Evolutionary conservation across 139 green algal genomes (phyloP), one percentile per base, ranked within the genome.

Genomic region (Limnomonas spitsbergensis): DNA sequence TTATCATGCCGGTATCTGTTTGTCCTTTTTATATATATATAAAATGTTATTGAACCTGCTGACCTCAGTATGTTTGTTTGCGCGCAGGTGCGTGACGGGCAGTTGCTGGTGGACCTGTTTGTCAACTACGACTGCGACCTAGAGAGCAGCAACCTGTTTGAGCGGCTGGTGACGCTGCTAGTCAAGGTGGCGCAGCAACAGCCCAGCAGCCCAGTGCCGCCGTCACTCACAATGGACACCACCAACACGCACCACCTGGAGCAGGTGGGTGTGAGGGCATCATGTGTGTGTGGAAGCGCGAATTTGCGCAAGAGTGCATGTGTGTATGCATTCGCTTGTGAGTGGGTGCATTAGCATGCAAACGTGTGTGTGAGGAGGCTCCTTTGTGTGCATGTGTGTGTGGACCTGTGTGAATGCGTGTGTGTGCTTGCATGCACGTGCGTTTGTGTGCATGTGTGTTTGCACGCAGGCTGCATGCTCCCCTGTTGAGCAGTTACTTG

Each of bases 111-210:
- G 68, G 95, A 98, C 86, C 80, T 98, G 32, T 98, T 97, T 85
- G 93, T 97, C 75, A 98, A 98, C 86, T 98, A 95, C 69, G 95
- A 98, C 83, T 98, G 95, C 79, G 95, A 98, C 83, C 75, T 97
- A 38, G 91, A 97, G 69, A 88, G 85, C 35, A 86, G 85, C 42
- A 96, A 97, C 86, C 81, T 98, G 31, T 97, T 97, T 78, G 95
- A 97, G 81, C 89, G 96, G 56, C 86, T 95, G 66, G 81, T 97
- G 66, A 89, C 89, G 54, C 86, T 83, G 9, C 90, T 98, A 32
- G 92, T 98, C 40, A 87, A 92, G 39, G 81, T 94, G 4, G 70
- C 70, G 20, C 70, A 76, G 27, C 27, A 37, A 34, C 70, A 76
- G 70, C 31, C 27, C 56, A 37, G 54, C 6, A 37, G 37, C 7